Evolutionary conservation across 1,139 yeast species (phyloP).

Genomic region (Candida sp.): DNA sequence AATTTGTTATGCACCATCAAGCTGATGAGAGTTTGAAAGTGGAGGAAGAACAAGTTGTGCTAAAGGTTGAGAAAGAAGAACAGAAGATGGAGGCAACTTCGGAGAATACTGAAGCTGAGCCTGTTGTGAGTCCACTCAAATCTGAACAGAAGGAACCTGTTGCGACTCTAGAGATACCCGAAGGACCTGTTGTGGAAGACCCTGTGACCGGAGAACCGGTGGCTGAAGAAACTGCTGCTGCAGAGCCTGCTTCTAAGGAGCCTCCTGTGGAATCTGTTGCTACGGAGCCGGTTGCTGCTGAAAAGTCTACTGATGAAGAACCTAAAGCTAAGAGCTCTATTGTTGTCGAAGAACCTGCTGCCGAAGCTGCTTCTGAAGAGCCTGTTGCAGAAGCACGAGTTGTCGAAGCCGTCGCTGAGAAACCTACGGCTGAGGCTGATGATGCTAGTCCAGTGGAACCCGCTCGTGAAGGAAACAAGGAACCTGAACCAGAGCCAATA

Average conservation of each 20-base stretch:
- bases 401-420: not conserved
- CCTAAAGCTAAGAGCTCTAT: too few relatives aligned
- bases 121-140: not conserved
- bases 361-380: not conserved
- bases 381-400: not conserved
- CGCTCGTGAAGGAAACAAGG: not conserved
- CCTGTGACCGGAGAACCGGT: too few relatives aligned
- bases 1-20: not conserved
- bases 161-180: too few relatives aligned
- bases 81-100: not conserved
- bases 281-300: not conserved
- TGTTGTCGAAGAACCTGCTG: too few relatives aligned
- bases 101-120: not conserved
- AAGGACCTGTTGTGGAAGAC: too few relatives aligned
- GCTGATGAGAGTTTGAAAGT: not conserved
- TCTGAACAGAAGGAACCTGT: not conserved
- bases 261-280: too few relatives aligned
- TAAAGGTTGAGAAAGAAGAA: not conserved
- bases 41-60: not conserved
- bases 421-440: not conserved
- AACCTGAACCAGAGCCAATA: not conserved
- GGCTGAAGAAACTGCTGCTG: too few relatives aligned
- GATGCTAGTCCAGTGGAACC: too few relatives aligned
- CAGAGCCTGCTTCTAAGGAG: too few relatives aligned
- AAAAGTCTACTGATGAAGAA: not conserved